Conservation (phyloP, 768 basidiomycete species). For the Nidularia pulvinata region DNA sequence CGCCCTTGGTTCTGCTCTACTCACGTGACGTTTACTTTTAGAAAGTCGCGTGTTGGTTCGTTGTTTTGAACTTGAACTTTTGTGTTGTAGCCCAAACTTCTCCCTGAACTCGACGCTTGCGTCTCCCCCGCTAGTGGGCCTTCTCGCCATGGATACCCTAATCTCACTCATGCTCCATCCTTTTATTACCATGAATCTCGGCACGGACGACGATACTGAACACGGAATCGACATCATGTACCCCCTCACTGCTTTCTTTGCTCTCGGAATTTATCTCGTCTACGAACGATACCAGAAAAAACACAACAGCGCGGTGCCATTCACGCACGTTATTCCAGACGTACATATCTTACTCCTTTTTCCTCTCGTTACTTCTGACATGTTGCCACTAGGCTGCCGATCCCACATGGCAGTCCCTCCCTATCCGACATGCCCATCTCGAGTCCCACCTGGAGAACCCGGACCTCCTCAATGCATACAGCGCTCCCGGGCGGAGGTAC, state of each 20-base stretch:
- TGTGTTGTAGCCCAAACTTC: constrained; percentile 2
- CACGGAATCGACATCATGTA: constrained; percentile 63
- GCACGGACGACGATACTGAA: constrained; percentile 46
- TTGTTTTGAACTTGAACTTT: background rate
- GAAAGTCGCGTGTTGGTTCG: constrained; percentile 21
- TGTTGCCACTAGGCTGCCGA: constrained; percentile 48
- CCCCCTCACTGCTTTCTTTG: constrained; percentile 69
- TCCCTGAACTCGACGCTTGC: constrained; percentile 1
- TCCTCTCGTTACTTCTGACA: background rate
- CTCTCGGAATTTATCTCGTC: constrained; percentile 79
- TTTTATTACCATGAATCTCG: constrained; percentile 45
- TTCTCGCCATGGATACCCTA: constrained; percentile 38
- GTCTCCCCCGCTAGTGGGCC: constrained; percentile 9
- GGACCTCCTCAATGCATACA: constrained; percentile 50
- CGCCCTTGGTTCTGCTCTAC: too few species aligned
- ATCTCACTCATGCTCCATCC: constrained; percentile 54
- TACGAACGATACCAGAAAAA: constrained; percentile 73
- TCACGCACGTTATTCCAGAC: constrained; percentile 54
- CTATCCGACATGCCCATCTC: constrained; percentile 59
- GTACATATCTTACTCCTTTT: constrained; percentile 36
- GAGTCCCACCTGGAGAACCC: constrained; percentile 61
- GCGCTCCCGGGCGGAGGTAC: constrained; percentile 52
- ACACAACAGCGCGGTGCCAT: constrained; percentile 72
- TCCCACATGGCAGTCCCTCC: constrained; percentile 53
- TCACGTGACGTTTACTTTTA: constrained; percentile 1